Conservation (phyloP, 148 eudicot genomes). For the Camellia lanceoleosa region DNA sequence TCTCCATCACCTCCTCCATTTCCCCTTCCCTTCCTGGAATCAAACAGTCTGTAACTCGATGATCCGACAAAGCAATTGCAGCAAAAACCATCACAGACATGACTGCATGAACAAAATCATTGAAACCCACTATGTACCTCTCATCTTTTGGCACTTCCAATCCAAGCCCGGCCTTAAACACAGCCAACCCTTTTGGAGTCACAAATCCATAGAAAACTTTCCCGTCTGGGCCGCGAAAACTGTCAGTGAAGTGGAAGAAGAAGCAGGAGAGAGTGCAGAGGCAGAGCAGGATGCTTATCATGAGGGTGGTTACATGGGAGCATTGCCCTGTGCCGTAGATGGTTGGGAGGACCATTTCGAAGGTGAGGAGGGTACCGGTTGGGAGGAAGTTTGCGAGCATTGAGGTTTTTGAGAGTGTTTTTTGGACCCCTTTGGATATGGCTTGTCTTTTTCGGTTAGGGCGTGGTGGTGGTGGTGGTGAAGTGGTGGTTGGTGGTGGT, state of each 20-base stretch:
- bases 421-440: constrained; percentile 68
- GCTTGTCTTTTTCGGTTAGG: constrained; percentile 33
- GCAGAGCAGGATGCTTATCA: constrained; percentile 51
- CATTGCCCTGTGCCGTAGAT: constrained; percentile 57
- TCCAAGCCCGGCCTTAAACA: constrained; percentile 56
- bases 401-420: constrained; percentile 77
- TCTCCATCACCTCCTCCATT: constrained; percentile 84
- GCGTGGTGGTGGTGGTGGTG: not conserved
- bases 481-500: constrained; percentile 9
- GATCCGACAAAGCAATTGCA: constrained; percentile 80
- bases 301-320: constrained; percentile 45
- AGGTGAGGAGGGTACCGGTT: constrained; percentile 82
- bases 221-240: constrained; percentile 68
- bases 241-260: constrained; percentile 89
- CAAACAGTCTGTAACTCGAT: constrained; percentile 67
- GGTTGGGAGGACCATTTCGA: constrained; percentile 85
- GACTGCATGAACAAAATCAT: constrained; percentile 73
- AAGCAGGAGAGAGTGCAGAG: constrained; percentile 72
- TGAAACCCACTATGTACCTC: constrained; percentile 40
- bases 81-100: constrained; percentile 83
- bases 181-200: constrained; percentile 54
- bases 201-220: constrained; percentile 73
- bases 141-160: constrained; percentile 74
- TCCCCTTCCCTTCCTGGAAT: constrained; percentile 66
- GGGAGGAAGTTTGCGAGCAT: constrained; percentile 87